Base-by-base conservation (phyloP, 257 asterid species). In the Paulownia fortunei region DNA sequence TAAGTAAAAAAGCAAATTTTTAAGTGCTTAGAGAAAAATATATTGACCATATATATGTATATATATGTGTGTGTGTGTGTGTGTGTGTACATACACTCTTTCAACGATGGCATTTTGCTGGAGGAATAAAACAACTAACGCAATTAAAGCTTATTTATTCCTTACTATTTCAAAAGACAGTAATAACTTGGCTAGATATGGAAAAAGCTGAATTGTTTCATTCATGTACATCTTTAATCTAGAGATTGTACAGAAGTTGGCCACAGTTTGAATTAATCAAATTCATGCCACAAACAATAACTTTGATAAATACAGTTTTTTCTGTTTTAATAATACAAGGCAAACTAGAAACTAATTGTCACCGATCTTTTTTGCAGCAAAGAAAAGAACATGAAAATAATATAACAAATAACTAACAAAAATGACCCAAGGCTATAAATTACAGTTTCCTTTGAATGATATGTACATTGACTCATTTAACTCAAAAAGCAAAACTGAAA, bases 401-500 rank as follows among this genome's bases (percentile, higher is more conserved):
- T 47, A 49, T 51, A 72, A 56, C 46, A 55, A 24, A 65, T n/a
- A 54, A 44, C n/a, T 32, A 36, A 60, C 46, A 80, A 41, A 76
- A 65, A 54, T 65, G 59, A 73, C 72, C n/a, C 84, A 72, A 69
- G 62, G 60, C 76, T 68, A 72, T 67, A 81, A 87, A 69, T 85
- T 81, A 82, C 79, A 44, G 79, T 79, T 72, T 76, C 79, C 85
- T 76, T n/a, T 77, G 47, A 82, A 80, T 78, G 79, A 52, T 85
- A 89, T 88, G 88, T 88, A 87, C 96, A 88, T 30, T 8, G 41
- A 71, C 79, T 71, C 67, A 81, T 56, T 82, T 62, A 60, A 41
- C 59, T 60, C 76, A 24, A 62, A 69, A 71, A 47, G 54, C 56
- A 63, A 65, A 19, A 42, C 65, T 46, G n/a, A 64, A 26, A 10